These are phyloP conservation scores for Calonectria honghensis DNA, from an alignment of 2,329 filamentous ascomycete species.

Conservation along the genomic window DNA sequence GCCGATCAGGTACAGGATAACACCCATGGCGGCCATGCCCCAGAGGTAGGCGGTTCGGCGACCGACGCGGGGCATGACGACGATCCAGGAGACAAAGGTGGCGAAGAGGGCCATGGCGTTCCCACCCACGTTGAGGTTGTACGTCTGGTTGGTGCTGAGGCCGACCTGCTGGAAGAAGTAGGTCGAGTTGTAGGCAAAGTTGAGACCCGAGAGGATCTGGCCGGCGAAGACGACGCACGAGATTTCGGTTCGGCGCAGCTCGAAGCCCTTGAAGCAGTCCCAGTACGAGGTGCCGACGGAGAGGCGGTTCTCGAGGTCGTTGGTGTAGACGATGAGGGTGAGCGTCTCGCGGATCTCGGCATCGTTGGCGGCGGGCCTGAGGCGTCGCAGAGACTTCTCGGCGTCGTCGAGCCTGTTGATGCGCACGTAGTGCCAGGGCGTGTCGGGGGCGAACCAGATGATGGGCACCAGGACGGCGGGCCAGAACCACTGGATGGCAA, in stretches of 20 bases:
- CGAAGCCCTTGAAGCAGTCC: constrained; percentile 66
- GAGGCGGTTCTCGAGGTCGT: constrained; percentile 62
- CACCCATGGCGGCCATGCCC: constrained; percentile 65
- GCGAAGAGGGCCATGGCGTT: constrained; percentile 65
- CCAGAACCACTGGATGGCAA: constrained; percentile 70
- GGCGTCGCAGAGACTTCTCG: constrained; percentile 57
- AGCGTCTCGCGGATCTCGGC: constrained; percentile 60
- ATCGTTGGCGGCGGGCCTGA: constrained; percentile 55
- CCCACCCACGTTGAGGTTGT: constrained; percentile 62
- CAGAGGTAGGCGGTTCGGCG: constrained; percentile 66
- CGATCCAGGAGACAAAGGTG: constrained; percentile 66
- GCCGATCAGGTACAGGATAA: constrained; percentile 64
- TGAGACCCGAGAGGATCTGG: constrained; percentile 60
- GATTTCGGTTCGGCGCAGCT: constrained; percentile 63
- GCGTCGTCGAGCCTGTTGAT: constrained; percentile 59
- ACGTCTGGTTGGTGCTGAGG: constrained; percentile 54
- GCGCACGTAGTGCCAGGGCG: constrained; percentile 66
- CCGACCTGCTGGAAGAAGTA: constrained; percentile 65
- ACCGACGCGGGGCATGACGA: constrained; percentile 64
- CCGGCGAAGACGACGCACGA: constrained; percentile 60
- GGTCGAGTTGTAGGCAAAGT: constrained; percentile 64
- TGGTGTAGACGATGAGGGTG: constrained; percentile 65
- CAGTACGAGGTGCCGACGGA: constrained; percentile 62
- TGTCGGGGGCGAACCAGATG: constrained; percentile 67
- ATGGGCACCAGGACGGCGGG: constrained; percentile 63